phyloP scores from a whole-genome alignment of 176 grass and related monocot genomes.

The Oryza longistaminata region DNA sequence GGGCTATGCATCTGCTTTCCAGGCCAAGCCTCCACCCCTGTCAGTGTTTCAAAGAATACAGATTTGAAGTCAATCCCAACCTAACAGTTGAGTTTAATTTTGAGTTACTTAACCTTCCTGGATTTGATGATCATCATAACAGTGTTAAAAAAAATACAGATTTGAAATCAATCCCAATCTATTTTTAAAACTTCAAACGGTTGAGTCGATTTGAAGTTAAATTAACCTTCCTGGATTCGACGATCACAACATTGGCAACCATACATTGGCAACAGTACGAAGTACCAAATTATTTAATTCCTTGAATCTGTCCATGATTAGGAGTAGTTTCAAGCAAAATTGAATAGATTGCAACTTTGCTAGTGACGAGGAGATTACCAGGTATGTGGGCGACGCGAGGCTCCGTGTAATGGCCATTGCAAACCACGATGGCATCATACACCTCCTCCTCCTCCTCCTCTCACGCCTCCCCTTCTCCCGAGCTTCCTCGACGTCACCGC shows the following conservation, averaged over 20 bases:
- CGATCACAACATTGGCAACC: background rate
- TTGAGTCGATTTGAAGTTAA: background rate
- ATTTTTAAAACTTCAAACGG: background rate
- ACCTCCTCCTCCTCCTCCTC: constrained; percentile 43
- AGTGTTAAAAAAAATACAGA: background rate
- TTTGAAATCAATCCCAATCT: background rate
- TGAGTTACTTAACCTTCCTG: background rate
- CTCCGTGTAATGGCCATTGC: constrained; percentile 68
- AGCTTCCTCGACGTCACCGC: constrained; percentile 61
- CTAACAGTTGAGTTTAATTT: background rate
- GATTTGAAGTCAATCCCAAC: background rate
- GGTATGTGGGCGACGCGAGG: constrained; percentile 60
- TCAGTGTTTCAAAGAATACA: background rate
- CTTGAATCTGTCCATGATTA: constrained; percentile 2
- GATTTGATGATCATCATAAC: constrained; percentile 6
- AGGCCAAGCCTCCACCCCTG: constrained; percentile 60
- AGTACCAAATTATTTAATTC: background rate
- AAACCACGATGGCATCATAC: constrained; percentile 71
- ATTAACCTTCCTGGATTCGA: background rate
- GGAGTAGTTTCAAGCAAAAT: constrained; percentile 1
- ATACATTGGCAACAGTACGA: background rate
- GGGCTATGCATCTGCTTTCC: constrained; percentile 86
- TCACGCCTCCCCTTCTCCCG: constrained; percentile 35
- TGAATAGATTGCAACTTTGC: background rate
- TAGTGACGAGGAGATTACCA: constrained; percentile 21